Evolutionary conservation across 164 flowering plant species (phyloP), one percentile per base, ranked within the genome.

Genomic region (Liquidambar formosana): DNA sequence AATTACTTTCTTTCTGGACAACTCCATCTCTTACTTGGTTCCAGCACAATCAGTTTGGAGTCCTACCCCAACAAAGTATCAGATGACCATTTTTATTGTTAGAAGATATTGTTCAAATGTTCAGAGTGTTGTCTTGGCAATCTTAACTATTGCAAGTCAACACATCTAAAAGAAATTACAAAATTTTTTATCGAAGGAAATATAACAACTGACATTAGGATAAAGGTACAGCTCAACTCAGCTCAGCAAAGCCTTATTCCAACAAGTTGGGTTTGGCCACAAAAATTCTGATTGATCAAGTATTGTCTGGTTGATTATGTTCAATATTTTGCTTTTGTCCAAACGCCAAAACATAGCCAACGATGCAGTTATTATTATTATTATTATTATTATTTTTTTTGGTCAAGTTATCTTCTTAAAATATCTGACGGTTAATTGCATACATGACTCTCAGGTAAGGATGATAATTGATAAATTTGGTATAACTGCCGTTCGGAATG

Each of bases 401-500:
- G n/a, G 5, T 47, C 18, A 14, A 51, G 16, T 57, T 13, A 61
- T 1, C 15, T 41, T 21, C 33, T 10, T 57, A 38, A 19, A 25
- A 28, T 18, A 19, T 41, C 18, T 51, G 28, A 26, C n/a, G 12
- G 15, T 45, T 11, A 62, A 25, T 27, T 61, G 8, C 63, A 10
- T 68, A 44, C 3, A 9, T 71, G 57, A 15, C 71, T 79, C 71
- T 63, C 80, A 94, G 98, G 76, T 92, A 60, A 84, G 97, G 83
- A 72, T 83, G 77, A 61, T 84, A 27, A 92, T 94, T 28, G 90
- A 88, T 74, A 89, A 86, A 77, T 89, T 92, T 77, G 97, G 98
- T 26, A 67, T 76, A 67, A 77, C 88, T 61, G 94, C 86, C 19
- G 69, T 95, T 65, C 73, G 76, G 67, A 85, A 71, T 76, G 83